phyloP scores from a whole-genome alignment of 192 early-diverging fungal species.

The Mortierella antarctica region DNA sequence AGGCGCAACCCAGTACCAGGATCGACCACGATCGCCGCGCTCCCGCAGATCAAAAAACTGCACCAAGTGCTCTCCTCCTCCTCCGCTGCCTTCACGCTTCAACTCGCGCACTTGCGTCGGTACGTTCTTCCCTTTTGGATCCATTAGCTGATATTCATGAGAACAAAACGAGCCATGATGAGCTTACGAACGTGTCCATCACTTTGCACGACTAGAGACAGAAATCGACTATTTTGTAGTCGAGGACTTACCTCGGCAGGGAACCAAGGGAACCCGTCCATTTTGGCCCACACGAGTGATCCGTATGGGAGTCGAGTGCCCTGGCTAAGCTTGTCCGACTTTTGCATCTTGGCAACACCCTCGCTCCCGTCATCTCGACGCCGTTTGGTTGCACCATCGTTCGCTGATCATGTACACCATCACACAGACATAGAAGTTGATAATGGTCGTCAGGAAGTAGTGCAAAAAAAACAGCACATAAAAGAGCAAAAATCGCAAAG shows the following conservation, averaged over 20 bases:
- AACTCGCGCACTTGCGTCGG: constrained; percentile 35
- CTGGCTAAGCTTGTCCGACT: neutral
- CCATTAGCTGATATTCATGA: constrained; percentile 53
- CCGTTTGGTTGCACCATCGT: constrained; percentile 4
- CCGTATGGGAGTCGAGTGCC: constrained; percentile 11
- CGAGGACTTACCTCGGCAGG: constrained; percentile 57
- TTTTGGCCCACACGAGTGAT: constrained; percentile 64
- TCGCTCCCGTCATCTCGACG: constrained; percentile 4
- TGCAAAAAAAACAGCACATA: no score
- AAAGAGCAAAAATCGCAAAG: no score
- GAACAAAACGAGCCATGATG: neutral
- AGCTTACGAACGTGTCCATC: neutral
- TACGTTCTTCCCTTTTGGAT: constrained; percentile 45
- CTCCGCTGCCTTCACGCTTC: constrained; percentile 26
- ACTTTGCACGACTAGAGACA: neutral
- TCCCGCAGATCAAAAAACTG: constrained; percentile 46
- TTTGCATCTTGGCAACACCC: constrained; percentile 18
- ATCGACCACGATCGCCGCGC: constrained; percentile 23
- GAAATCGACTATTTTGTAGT: neutral
- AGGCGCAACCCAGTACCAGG: constrained; percentile 27
- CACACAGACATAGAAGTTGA: no score
- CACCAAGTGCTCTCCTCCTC: constrained; percentile 31
- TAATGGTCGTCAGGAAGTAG: no score
- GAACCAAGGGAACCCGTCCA: constrained; percentile 64
- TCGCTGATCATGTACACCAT: no score